Conservation (phyloP, 495 filamentous ascomycete species). For the Xylaria flabelliformis region DNA sequence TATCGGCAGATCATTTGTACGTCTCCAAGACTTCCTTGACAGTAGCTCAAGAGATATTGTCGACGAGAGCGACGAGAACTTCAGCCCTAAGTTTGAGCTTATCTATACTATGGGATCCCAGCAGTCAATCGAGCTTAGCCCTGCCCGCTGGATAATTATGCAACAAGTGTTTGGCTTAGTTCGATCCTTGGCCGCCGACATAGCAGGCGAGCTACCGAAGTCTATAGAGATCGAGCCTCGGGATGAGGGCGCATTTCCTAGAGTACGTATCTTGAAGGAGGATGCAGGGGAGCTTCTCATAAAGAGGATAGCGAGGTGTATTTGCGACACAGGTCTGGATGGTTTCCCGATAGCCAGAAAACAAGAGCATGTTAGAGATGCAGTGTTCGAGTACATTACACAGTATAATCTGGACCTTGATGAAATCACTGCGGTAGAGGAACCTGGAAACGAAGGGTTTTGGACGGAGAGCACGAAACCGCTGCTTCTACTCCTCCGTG, state of each 20-base stretch:
- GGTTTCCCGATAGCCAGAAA: constrained; percentile 54
- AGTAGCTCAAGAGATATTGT: constrained; percentile 59
- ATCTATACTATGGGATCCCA: constrained; percentile 73
- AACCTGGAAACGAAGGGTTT: constrained; percentile 33
- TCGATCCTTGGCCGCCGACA: constrained; percentile 31
- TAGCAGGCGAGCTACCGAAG: constrained; percentile 36
- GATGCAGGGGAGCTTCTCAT: constrained; percentile 45
- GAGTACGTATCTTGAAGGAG: constrained; percentile 49
- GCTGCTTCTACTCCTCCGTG: constrained; percentile 63
- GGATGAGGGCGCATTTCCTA: constrained; percentile 48
- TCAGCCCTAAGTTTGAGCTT: constrained; percentile 65
- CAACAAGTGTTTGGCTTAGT: constrained; percentile 62
- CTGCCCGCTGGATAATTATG: constrained; percentile 64
- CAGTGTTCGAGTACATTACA: constrained; percentile 54
- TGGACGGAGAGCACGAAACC: constrained; percentile 43
- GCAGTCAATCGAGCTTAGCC: constrained; percentile 59
- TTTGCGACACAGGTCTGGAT: constrained; percentile 48
- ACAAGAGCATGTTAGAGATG: constrained; percentile 38
- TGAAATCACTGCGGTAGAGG: constrained; percentile 48
- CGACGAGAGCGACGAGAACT: constrained; percentile 72
- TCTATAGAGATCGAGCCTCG: constrained; percentile 48
- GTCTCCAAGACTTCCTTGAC: constrained; percentile 52
- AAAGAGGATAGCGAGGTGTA: constrained; percentile 35
- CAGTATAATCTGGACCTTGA: constrained; percentile 35
- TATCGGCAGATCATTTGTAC: constrained; percentile 47